Percentiles rank a stretch among this genome's conserved stretches.
Conservation (phyloP, 2,329 filamentous ascomycete genomes). For the Hymenoscyphus albidus region DNA sequence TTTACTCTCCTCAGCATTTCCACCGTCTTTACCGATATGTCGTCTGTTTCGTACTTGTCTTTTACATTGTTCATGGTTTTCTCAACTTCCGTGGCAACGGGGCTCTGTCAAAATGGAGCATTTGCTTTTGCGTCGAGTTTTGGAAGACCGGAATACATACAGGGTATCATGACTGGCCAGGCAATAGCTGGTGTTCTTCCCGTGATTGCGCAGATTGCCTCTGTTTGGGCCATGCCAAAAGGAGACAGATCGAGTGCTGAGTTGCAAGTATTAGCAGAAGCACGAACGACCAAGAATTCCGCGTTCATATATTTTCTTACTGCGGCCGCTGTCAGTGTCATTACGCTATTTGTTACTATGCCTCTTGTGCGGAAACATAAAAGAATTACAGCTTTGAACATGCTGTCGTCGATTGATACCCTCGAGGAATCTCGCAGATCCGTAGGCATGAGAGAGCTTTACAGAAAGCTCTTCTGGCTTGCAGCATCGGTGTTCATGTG, state of each 20-base stretch:
- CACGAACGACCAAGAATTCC: constrained; percentile 52
- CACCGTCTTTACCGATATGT: constrained; percentile 63
- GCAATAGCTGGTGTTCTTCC: constrained; percentile 88
- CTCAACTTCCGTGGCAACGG: constrained; percentile 72
- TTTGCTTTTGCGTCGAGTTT: constrained; percentile 90
- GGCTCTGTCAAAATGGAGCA: constrained; percentile 86
- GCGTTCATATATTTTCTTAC: constrained; percentile 91
- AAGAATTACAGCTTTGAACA: constrained; percentile 48
- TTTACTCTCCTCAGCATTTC: constrained; percentile 79
- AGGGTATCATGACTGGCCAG: constrained; percentile 94
- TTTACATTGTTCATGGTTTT: constrained; percentile 83
- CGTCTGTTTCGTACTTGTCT: constrained; percentile 65
- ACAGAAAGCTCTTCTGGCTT: constrained; percentile 75
- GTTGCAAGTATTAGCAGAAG: not conserved
- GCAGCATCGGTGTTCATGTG: constrained; percentile 73
- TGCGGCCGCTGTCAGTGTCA: constrained; percentile 69
- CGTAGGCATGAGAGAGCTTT: constrained; percentile 61
- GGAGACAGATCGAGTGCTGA: constrained; percentile 34
- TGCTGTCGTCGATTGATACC: constrained; percentile 48
- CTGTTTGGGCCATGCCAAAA: constrained; percentile 64
- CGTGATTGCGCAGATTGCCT: constrained; percentile 78
- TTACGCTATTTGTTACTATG: constrained; percentile 69
- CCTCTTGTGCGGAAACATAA: constrained; percentile 64
- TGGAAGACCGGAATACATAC: constrained; percentile 81
- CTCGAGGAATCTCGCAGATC: constrained; percentile 48